Conservation (phyloP, 2,329 filamentous ascomycete genomes). For the Calonectria honghensis region DNA sequence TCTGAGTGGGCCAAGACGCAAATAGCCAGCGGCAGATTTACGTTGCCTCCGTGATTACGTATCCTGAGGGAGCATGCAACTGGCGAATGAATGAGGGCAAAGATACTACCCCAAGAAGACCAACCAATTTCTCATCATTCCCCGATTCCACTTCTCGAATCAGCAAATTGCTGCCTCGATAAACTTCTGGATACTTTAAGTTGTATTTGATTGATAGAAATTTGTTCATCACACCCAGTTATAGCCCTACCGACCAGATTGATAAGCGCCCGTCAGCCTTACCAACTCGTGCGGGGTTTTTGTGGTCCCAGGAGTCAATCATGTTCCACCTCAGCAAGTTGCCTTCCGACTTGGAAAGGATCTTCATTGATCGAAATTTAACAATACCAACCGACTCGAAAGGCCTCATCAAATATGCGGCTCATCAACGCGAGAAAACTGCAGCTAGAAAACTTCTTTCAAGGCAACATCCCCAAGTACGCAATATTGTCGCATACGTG, state of each 20-base stretch:
- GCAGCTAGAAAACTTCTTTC: background rate
- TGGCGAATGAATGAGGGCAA: no score
- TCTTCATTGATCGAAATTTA: background rate
- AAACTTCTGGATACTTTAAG: background rate
- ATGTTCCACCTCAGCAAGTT: background rate
- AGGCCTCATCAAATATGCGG: background rate
- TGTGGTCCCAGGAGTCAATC: background rate
- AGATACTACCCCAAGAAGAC: no score
- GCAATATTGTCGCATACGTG: conserved; percentile 24
- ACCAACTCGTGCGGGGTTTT: background rate
- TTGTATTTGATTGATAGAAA: background rate
- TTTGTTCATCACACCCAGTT: background rate
- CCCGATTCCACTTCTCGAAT: background rate
- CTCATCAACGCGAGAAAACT: background rate
- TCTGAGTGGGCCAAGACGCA: no score
- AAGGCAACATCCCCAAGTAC: conserved; percentile 6
- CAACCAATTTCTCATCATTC: background rate
- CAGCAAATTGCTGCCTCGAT: background rate
- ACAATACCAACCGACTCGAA: background rate
- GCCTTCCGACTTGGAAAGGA: background rate
- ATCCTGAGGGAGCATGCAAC: no score
- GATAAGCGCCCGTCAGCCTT: background rate
- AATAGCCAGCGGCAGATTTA: no score
- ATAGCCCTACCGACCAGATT: background rate
- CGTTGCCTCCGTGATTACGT: no score